phyloP scores from a whole-genome alignment of 2,329 filamentous ascomycete genomes.

The Penicillium sp. region DNA sequence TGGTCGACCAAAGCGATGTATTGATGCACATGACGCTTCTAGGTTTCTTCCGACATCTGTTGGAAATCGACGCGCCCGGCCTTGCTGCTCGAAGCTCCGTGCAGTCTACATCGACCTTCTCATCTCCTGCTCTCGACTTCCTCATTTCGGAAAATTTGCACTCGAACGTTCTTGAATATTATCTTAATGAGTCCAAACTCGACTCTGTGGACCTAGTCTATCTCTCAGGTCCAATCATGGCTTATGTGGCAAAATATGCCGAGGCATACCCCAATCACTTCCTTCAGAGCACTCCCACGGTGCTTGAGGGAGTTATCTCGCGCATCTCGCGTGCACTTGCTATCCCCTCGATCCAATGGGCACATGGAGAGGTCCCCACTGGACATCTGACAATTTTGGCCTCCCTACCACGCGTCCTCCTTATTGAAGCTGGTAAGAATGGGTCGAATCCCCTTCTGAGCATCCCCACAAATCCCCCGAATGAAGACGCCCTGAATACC shows the following conservation, averaged over 20 bases:
- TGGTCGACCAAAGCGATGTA: constrained; percentile 59
- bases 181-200: constrained; percentile 50
- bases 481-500: constrained; percentile 54
- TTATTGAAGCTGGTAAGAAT: constrained; percentile 47
- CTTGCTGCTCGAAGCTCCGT: constrained; percentile 30
- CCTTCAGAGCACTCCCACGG: constrained; percentile 41
- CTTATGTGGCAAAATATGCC: constrained; percentile 58
- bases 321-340: constrained; percentile 48
- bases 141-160: constrained; percentile 53
- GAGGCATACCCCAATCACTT: constrained; percentile 56
- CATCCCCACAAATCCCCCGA: constrained; percentile 53
- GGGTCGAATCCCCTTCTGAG: constrained; percentile 47
- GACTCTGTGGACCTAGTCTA: constrained; percentile 55
- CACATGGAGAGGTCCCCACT: constrained; percentile 53
- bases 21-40: constrained; percentile 60
- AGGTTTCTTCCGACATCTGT: constrained; percentile 56
- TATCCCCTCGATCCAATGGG: constrained; percentile 49
- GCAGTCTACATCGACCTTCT: constrained; percentile 37
- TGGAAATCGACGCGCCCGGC: constrained; percentile 44
- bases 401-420: constrained; percentile 53
- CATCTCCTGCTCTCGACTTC: constrained; percentile 50
- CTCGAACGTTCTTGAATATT: constrained; percentile 49
- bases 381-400: constrained; percentile 58
- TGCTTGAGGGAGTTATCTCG: constrained; percentile 47
- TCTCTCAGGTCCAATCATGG: constrained; percentile 54